Evolutionary conservation across 1,284 basidiomycete species (phyloP).

Genomic region (Ganoderma meredithae): DNA sequence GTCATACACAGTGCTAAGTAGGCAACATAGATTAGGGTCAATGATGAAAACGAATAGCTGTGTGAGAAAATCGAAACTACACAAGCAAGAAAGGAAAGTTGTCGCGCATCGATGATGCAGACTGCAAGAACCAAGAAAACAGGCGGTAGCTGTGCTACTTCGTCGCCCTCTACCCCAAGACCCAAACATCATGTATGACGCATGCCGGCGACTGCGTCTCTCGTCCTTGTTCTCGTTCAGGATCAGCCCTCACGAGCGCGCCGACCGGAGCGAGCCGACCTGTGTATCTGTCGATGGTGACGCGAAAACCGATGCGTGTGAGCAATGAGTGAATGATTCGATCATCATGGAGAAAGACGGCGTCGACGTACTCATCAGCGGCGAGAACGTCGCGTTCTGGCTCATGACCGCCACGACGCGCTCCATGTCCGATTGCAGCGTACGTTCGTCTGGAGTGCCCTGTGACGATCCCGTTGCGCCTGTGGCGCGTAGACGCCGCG

Average conservation of each 20-base stretch:
- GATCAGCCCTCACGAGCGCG: slow-evolving; percentile 5
- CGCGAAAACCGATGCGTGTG: slow-evolving; percentile 18
- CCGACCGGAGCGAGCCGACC: slow-evolving; percentile 17
- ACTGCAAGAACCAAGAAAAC: slow-evolving; percentile 6
- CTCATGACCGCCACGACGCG: slow-evolving; percentile 23
- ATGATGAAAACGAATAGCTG: not conserved
- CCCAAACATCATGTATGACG: not conserved
- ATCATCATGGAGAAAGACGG: slow-evolving; percentile 19
- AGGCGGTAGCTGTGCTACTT: not conserved
- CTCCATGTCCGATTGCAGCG: slow-evolving; percentile 20
- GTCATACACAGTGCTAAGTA: not conserved
- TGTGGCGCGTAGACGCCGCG: slow-evolving; percentile 24
- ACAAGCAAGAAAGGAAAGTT: not conserved
- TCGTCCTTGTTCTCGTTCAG: slow-evolving; percentile 4
- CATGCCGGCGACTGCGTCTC: not conserved
- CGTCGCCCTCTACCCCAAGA: not conserved
- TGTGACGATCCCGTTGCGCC: slow-evolving; percentile 16
- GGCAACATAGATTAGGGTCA: not conserved
- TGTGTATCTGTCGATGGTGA: slow-evolving; percentile 21
- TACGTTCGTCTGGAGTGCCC: slow-evolving; percentile 27
- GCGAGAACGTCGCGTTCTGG: slow-evolving; percentile 25
- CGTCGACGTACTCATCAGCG: slow-evolving; percentile 29
- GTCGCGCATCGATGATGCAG: slow-evolving; percentile 1
- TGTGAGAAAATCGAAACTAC: not conserved
- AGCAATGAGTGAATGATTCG: slow-evolving; percentile 18